A percentile compares a stretch with the other conserved stretches of the same genome.
Conservation (phyloP, 2,329 filamentous ascomycete genomes). For the Cladosporium halotolerans region DNA sequence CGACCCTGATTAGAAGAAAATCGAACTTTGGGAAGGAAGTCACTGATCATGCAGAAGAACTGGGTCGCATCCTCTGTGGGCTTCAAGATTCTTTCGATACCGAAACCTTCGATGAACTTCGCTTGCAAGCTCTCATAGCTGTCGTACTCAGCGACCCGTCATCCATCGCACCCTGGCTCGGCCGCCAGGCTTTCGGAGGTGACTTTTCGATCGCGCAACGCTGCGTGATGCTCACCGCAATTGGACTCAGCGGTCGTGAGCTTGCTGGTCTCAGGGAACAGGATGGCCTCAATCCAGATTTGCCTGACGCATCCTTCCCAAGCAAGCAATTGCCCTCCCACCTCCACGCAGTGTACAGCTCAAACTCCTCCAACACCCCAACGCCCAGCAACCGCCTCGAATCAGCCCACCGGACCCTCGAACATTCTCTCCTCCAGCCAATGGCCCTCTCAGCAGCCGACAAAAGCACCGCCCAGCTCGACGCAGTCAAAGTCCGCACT, state of each 20-base stretch:
- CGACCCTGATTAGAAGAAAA: constrained; percentile 79
- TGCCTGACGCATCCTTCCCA: constrained; percentile 53
- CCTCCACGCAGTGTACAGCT: constrained; percentile 64
- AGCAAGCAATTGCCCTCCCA: constrained; percentile 71
- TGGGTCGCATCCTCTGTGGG: constrained; percentile 69
- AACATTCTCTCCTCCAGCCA: constrained; percentile 69
- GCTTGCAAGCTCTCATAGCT: constrained; percentile 75
- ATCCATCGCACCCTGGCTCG: constrained; percentile 77
- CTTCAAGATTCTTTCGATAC: constrained; percentile 82
- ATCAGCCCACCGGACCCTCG: constrained; percentile 60
- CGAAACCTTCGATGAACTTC: constrained; percentile 67
- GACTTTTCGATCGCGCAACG: constrained; percentile 86
- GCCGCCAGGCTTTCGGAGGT: constrained; percentile 79
- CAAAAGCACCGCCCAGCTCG: constrained; percentile 63
- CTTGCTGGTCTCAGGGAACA: constrained; percentile 66
- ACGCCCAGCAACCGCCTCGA: constrained; percentile 55
- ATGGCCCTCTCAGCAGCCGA: constrained; percentile 78
- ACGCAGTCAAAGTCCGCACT: constrained; percentile 79
- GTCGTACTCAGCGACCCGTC: constrained; percentile 69
- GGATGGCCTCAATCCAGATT: constrained; percentile 39
- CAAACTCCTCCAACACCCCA: constrained; percentile 2
- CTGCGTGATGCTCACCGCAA: constrained; percentile 69
- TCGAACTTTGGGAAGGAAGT: constrained; percentile 84
- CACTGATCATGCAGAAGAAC: constrained; percentile 71
- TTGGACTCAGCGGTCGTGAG: constrained; percentile 78